These are phyloP conservation scores for Mycena albidolilacea DNA, from an alignment of 768 basidiomycete genomes.

Conservation along the genomic window DNA sequence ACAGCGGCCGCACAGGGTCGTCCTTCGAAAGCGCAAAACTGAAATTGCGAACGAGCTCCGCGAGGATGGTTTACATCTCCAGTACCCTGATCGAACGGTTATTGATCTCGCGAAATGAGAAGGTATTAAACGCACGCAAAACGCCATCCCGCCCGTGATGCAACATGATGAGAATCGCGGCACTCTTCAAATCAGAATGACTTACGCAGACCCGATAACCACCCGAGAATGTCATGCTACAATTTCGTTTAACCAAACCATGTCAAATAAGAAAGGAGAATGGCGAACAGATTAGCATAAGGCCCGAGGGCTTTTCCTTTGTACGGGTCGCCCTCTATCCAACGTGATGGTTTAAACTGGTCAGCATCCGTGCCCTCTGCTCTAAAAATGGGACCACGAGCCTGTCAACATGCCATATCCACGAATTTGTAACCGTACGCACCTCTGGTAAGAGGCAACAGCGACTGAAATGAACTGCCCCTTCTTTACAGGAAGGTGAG, in stretches of 20 bases:
- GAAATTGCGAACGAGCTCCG: slow-evolving; percentile 31
- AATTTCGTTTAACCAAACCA: not conserved
- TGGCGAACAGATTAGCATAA: slow-evolving; percentile 33
- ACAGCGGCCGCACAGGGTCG: slow-evolving; percentile 26
- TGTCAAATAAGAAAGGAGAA: not conserved
- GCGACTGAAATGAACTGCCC: slow-evolving; percentile 51
- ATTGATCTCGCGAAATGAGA: not conserved
- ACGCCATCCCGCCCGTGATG: slow-evolving; percentile 30
- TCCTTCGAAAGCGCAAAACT: slow-evolving; percentile 19
- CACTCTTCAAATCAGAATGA: not conserved
- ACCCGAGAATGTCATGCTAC: slow-evolving; percentile 29
- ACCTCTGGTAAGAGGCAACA: slow-evolving; percentile 54
- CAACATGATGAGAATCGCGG: not conserved
- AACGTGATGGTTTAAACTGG: slow-evolving; percentile 61
- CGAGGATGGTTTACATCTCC: slow-evolving; percentile 32
- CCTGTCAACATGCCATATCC: not conserved
- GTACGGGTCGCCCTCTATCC: slow-evolving; percentile 50
- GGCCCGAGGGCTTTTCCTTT: slow-evolving; percentile 33
- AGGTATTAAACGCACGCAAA: slow-evolving; percentile 24
- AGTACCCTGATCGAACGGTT: slow-evolving; percentile 13
- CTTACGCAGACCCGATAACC: slow-evolving; percentile 32
- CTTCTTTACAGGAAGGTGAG: slow-evolving; percentile 48
- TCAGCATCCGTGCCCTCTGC: slow-evolving; percentile 52
- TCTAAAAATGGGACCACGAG: not conserved
- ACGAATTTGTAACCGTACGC: slow-evolving; percentile 34